Percentiles rank a stretch among this genome's conserved stretches.
Evolutionary conservation across 1,284 basidiomycete genomes (phyloP).

Genomic region (Cystobasidiaceae sp.): DNA sequence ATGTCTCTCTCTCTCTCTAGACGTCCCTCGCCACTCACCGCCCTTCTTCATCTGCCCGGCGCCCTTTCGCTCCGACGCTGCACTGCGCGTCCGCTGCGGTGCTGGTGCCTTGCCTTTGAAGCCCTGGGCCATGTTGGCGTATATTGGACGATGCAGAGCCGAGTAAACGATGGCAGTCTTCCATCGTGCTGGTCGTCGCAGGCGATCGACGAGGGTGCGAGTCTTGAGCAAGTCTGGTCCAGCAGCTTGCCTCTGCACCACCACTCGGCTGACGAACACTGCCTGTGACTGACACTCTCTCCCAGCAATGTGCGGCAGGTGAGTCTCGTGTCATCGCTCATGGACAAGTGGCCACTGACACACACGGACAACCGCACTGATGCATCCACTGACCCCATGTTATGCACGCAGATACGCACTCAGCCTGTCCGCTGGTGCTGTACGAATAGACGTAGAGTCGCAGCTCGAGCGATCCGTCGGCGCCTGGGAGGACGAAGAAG

Average conservation of each 20-base stretch:
- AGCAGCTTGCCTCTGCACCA: too few relatives aligned
- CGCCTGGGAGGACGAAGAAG: constrained; percentile 22
- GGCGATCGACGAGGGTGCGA: too few relatives aligned
- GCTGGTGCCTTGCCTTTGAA: constrained; percentile 25
- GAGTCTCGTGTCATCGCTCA: background rate
- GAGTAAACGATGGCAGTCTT: too few relatives aligned
- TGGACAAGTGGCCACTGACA: too few relatives aligned
- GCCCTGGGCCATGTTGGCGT: constrained; percentile 25
- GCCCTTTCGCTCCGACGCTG: constrained; percentile 10
- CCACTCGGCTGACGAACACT: too few relatives aligned
- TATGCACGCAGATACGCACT: constrained; percentile 63
- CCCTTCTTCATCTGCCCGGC: constrained; percentile 23
- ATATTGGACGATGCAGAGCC: too few relatives aligned
- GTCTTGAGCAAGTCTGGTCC: too few relatives aligned
- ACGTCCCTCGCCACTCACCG: background rate
- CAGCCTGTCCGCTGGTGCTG: constrained; percentile 55
- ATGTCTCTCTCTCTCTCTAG: background rate
- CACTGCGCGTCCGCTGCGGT: constrained; percentile 3
- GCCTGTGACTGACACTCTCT: background rate
- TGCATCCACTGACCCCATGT: background rate
- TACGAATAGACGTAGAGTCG: constrained; percentile 54
- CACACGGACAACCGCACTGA: too few relatives aligned
- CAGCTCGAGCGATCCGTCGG: background rate
- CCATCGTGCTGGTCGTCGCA: too few relatives aligned
- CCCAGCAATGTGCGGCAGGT: constrained; percentile 28